A percentile compares a stretch with the other conserved stretches of the same genome.
Conservation (phyloP, 164 flowering plant species). For the Stephania yunnanensis region DNA sequence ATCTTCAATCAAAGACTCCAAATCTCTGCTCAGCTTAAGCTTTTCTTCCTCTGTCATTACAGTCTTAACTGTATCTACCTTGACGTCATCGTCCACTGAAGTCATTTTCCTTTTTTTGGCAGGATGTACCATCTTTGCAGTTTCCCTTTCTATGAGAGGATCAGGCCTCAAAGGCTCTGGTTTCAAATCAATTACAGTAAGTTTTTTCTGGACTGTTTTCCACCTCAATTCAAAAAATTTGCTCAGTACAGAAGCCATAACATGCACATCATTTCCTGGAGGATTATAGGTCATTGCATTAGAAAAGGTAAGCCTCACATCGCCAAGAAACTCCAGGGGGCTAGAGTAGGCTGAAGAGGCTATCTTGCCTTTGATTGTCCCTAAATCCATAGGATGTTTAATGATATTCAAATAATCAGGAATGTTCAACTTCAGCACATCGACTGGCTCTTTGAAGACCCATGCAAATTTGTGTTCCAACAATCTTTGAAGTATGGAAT, state of each 20-base stretch:
- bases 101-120: conserved; percentile 39
- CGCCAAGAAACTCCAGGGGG: conserved; percentile 57
- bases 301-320: conserved; percentile 74
- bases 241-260: conserved; percentile 53
- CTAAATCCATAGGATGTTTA: conserved; percentile 87
- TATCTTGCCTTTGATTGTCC: conserved; percentile 56
- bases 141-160: conserved; percentile 25
- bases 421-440: conserved; percentile 55
- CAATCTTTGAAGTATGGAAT: conserved; percentile 41
- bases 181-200: conserved; percentile 19
- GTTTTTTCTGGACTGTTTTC: conserved; percentile 72
- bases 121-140: conserved; percentile 19
- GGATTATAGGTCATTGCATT: conserved; percentile 86
- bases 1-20: conserved; percentile 48
- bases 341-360: conserved; percentile 39
- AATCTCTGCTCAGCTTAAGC: conserved; percentile 46
- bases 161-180: conserved; percentile 23
- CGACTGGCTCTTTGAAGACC: conserved; percentile 70
- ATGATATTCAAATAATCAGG: conserved; percentile 72
- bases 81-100: conserved; percentile 21
- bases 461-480: conserved; percentile 53
- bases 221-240: conserved; percentile 70
- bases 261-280: conserved; percentile 55
- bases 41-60: conserved; percentile 64
- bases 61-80: conserved; percentile 26